A percentile compares a stretch with the other conserved stretches of the same genome.
These are phyloP conservation scores for Naganishia randhawae DNA, from an alignment of 768 basidiomycete genomes.

Conservation along the genomic window DNA sequence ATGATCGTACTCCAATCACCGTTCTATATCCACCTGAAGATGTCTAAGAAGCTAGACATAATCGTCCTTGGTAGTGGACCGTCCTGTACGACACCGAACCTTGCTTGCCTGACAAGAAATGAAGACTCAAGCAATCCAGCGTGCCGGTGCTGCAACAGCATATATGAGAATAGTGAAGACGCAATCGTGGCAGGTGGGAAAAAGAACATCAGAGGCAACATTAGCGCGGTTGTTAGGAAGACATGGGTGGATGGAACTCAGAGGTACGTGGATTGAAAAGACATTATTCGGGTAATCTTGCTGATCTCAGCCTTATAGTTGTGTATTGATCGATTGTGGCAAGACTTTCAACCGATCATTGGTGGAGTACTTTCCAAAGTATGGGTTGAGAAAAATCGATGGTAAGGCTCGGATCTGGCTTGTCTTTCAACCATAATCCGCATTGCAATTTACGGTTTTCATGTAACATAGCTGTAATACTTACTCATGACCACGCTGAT, in stretches of 20 bases:
- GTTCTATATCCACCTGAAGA: no score
- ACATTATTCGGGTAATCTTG: background rate
- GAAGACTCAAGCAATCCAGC: background rate
- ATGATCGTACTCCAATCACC: no score
- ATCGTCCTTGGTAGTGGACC: slow-evolving; percentile 18
- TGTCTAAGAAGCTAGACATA: slow-evolving; percentile 4
- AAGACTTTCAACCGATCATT: slow-evolving; percentile 7
- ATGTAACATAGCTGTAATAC: slow-evolving; percentile 1
- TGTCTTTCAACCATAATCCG: background rate
- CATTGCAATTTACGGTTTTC: no score
- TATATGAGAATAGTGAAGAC: background rate
- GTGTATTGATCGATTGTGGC: slow-evolving; percentile 12
- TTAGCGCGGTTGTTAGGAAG: background rate
- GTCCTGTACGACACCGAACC: slow-evolving; percentile 12
- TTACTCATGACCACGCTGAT: slow-evolving; percentile 13
- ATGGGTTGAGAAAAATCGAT: slow-evolving; percentile 13
- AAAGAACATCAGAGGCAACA: slow-evolving; percentile 1
- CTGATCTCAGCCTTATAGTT: background rate
- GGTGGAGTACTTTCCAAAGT: slow-evolving; percentile 7
- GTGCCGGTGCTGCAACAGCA: slow-evolving; percentile 10
- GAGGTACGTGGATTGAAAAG: background rate
- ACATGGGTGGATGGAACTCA: slow-evolving; percentile 5
- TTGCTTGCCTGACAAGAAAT: background rate
- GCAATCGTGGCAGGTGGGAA: slow-evolving; percentile 4
- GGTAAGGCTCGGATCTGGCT: background rate